phyloP scores from a whole-genome alignment of 768 basidiomycete genomes.

The Tulasnella sp. region DNA sequence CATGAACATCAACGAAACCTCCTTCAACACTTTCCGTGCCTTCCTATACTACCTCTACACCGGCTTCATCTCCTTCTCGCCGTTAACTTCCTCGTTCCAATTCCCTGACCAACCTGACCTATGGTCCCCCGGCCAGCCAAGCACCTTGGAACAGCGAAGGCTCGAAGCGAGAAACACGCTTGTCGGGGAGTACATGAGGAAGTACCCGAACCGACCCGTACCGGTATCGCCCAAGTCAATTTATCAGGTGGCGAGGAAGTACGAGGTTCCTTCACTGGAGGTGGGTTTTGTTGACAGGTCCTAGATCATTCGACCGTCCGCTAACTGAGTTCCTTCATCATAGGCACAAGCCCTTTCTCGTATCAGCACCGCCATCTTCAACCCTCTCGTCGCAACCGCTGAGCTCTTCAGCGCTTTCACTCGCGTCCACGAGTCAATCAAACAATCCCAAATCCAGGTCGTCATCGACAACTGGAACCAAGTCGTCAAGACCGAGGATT shows the following conservation, averaged over 20 bases:
- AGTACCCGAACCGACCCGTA: slow-evolving; percentile 1
- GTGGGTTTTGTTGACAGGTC: too few relatives aligned
- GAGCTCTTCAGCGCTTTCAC: slow-evolving; percentile 20
- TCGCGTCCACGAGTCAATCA: not conserved
- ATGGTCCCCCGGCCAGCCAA: not conserved
- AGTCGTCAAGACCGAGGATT: slow-evolving; percentile 3
- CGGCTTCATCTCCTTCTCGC: slow-evolving; percentile 10
- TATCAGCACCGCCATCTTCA: not conserved
- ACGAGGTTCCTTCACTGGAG: slow-evolving; percentile 15
- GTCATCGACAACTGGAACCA: slow-evolving; percentile 10
- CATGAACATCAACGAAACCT: slow-evolving; percentile 12
- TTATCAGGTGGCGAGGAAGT: slow-evolving; percentile 13
- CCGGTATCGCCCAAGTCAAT: slow-evolving; percentile 18
- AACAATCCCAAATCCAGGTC: not conserved
- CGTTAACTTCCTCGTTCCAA: slow-evolving; percentile 2
- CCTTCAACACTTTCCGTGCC: slow-evolving; percentile 10
- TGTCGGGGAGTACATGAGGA: slow-evolving; percentile 7
- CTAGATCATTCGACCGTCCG: too few relatives aligned
- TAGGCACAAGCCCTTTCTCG: slow-evolving; percentile 13
- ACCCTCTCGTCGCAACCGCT: slow-evolving; percentile 7
- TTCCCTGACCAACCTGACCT: not conserved
- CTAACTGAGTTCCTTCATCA: too few relatives aligned
- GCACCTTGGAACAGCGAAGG: slow-evolving; percentile 1
- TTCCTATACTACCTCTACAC: slow-evolving; percentile 16
- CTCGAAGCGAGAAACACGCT: not conserved